These are phyloP conservation scores for Lyophyllum atratum DNA, from an alignment of 768 basidiomycete genomes.

Conservation along the genomic window DNA sequence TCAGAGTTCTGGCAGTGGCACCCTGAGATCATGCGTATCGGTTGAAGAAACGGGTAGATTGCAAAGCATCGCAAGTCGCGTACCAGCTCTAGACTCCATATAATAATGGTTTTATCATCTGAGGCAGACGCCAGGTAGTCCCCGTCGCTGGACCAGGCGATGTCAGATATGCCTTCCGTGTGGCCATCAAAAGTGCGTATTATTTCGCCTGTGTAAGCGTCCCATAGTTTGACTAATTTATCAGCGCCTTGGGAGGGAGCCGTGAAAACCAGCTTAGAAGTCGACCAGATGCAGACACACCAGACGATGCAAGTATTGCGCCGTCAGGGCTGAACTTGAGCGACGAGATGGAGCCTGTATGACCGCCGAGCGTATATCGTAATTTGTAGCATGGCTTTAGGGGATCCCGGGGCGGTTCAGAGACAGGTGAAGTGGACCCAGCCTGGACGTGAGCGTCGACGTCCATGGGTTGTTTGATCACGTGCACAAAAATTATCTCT, in stretches of 20 bases:
- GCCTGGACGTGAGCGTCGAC: constrained; percentile 2
- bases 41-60: constrained; percentile 12
- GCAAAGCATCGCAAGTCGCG: constrained; percentile 25
- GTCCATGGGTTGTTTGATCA: constrained; percentile 14
- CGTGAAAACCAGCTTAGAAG: constrained; percentile 20
- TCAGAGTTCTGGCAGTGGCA: constrained; percentile 61
- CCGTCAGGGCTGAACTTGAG: constrained; percentile 92
- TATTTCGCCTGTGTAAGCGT: constrained; percentile 70
- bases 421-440: neutral
- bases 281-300: constrained; percentile 46
- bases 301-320: constrained; percentile 75
- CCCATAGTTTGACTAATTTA: constrained; percentile 82
- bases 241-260: constrained; percentile 68
- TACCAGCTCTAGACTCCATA: constrained; percentile 78
- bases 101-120: constrained; percentile 86
- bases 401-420: constrained; percentile 3
- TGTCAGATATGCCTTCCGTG: constrained; percentile 82
- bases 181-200: constrained; percentile 75
- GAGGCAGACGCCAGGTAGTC: constrained; percentile 88
- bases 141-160: constrained; percentile 86
- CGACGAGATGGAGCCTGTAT: constrained; percentile 78
- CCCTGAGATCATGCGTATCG: constrained; percentile 40
- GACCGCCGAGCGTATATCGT: constrained; percentile 74
- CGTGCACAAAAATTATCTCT: constrained; percentile 28
- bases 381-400: constrained; percentile 54